phyloP scores from a whole-genome alignment of 2,329 filamentous ascomycete species.

The Bertia moriformis region DNA sequence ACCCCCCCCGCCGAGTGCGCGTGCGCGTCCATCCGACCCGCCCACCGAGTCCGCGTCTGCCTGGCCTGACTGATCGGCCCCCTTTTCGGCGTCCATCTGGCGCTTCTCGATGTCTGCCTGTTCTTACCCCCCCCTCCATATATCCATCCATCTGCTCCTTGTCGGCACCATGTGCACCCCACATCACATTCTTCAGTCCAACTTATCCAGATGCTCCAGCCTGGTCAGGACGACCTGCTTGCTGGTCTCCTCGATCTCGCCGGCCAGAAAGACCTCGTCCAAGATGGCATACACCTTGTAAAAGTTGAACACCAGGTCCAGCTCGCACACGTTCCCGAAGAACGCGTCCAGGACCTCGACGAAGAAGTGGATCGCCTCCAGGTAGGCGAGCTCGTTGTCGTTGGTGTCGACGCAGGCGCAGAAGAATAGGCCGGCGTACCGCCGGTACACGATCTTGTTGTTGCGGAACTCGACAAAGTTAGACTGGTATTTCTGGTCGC shows the following conservation, averaged over 20 bases:
- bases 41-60: too few species aligned
- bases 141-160: not conserved
- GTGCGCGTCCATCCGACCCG: too few species aligned
- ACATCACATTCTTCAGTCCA: too few species aligned
- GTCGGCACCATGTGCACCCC: too few species aligned
- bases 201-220: slow-evolving; percentile 86
- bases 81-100: too few species aligned
- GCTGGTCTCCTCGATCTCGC: slow-evolving; percentile 96
- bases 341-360: slow-evolving; percentile 97
- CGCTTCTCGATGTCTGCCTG: too few species aligned
- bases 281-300: slow-evolving; percentile 93
- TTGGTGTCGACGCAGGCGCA: slow-evolving; percentile 98
- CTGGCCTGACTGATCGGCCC: too few species aligned
- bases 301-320: slow-evolving; percentile 76
- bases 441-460: slow-evolving; percentile 92
- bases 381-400: slow-evolving; percentile 91
- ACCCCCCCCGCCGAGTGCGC: too few species aligned
- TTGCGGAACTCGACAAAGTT: slow-evolving; percentile 96
- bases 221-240: slow-evolving; percentile 94
- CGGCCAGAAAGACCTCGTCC: slow-evolving; percentile 92
- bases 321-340: slow-evolving; percentile 96
- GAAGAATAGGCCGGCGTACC: slow-evolving; percentile 96
- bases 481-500: slow-evolving; percentile 98
- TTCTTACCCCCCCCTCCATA: not conserved
- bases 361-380: slow-evolving; percentile 98